phyloP scores from a whole-genome alignment of 306 rosid species.

The Vigna angularis region DNA sequence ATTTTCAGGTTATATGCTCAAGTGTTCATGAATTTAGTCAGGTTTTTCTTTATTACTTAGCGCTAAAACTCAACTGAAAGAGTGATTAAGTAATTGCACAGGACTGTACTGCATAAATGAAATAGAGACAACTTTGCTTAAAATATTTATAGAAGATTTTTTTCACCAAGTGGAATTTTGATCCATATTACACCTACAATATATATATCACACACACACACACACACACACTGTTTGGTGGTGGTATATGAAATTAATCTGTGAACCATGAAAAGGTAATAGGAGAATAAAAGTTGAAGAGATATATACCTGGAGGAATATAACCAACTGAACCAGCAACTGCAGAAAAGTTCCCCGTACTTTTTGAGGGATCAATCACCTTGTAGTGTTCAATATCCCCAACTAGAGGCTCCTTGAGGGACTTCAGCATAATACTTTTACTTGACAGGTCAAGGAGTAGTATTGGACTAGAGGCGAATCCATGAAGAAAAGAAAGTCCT shows the following conservation, averaged over 20 bases:
- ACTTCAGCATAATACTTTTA: slow-evolving; percentile 80
- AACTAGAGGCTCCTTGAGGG: slow-evolving; percentile 90
- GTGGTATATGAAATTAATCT: background rate
- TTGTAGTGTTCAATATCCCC: slow-evolving; percentile 91
- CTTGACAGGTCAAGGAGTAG: slow-evolving; percentile 87
- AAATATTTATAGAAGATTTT: background rate
- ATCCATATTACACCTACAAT: background rate
- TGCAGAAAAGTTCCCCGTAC: slow-evolving; percentile 82
- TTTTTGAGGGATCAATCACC: slow-evolving; percentile 87
- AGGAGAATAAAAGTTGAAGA: slow-evolving; percentile 13
- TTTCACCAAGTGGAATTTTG: background rate
- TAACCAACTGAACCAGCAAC: slow-evolving; percentile 97
- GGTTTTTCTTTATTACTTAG: background rate
- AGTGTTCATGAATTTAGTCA: slow-evolving; percentile 4
- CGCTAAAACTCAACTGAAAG: background rate
- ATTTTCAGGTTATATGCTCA: background rate
- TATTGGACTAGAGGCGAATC: slow-evolving; percentile 68
- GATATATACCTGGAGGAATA: slow-evolving; percentile 87
- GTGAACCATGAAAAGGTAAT: slow-evolving; percentile 12
- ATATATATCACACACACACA: background rate
- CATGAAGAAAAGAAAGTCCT: slow-evolving; percentile 92
- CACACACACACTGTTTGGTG: background rate
- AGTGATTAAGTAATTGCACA: slow-evolving; percentile 1
- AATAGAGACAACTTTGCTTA: slow-evolving; percentile 10
- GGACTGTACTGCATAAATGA: background rate